Base-by-base conservation (phyloP, 2,329 filamentous ascomycete genomes). In the Periconia sp. region DNA sequence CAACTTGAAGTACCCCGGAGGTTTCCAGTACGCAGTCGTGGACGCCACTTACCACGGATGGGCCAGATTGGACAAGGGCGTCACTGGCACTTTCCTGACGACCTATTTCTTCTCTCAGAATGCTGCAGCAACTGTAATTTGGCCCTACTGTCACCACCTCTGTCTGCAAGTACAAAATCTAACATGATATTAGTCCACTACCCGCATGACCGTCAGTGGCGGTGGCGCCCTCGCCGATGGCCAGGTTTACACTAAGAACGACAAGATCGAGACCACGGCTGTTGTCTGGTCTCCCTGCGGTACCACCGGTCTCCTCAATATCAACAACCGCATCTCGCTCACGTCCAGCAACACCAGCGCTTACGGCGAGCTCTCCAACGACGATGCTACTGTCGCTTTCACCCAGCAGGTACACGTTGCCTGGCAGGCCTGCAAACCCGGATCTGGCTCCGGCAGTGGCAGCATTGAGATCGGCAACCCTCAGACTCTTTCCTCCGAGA, bases 211-310 rank as follows among this genome's bases (percentile, higher is more conserved):
- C 1, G 62, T 56, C n/a, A 48, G 33, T 0, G 68, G 68, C 46
- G 64, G 78, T 64, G 71, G 66, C 14, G 74, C 74, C 18, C 77
- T 79, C 31, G 63, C 59, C 46, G 64, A 67, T 41, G 72, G 65
- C 48, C 61, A 68, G 33, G 68, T 81, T 66, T 82, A 81, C 70
- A 69, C 70, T 57, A 76, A 78, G 68, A 73, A 74, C 45, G 79
- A 81, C 63, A 62, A 64, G 13, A 54, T 71, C 43, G 69, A 71
- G 61, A 70, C 69, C 14, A 70, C 68, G 0, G 65, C 68, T 2
- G 65, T 63, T 41, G 60, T 70, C 53, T 71, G 69, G 69, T 70
- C 66, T 9, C 69, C 69, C 0, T 71, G 69, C 56, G 69, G 69
- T 52, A 63, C 54, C 50, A 68, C 57, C 45, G 69, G 69, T 14